A percentile compares a stretch with the other conserved stretches of the same genome.
Conservation (phyloP, 345 rosid genomes). For the Heritiera littoralis region DNA sequence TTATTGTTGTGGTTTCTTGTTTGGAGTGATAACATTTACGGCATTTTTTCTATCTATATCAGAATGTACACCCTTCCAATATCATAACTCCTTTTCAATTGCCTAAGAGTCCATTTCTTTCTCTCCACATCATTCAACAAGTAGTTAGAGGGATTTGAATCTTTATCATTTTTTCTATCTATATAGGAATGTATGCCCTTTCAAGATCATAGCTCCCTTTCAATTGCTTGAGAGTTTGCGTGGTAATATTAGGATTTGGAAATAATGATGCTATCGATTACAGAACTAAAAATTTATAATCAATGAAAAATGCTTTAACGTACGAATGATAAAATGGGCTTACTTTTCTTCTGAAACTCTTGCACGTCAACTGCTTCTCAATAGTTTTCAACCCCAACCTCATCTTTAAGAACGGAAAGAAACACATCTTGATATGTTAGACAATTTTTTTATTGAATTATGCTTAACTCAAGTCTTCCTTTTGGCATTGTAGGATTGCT, state of each 20-base stretch:
- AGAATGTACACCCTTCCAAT: too few species aligned
- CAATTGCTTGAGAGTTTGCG: neutral
- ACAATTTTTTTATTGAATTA: neutral
- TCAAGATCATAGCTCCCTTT: neutral
- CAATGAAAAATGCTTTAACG: neutral
- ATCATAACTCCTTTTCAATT: neutral
- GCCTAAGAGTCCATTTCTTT: neutral
- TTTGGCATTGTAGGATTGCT: constrained; percentile 62
- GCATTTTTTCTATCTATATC: too few species aligned
- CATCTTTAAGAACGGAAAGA: neutral
- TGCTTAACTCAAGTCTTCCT: neutral
- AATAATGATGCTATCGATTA: neutral
- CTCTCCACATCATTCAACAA: neutral
- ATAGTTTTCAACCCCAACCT: neutral
- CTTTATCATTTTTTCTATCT: neutral
- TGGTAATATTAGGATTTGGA: neutral
- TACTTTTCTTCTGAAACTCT: neutral
- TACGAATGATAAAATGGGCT: neutral
- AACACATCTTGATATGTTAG: neutral
- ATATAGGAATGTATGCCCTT: neutral
- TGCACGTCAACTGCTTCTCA: neutral
- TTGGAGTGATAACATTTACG: neutral
- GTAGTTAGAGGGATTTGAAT: constrained; percentile 1
- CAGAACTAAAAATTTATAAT: neutral
- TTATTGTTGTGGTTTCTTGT: neutral